Conservation (phyloP, 2,329 filamentous ascomycete species). For the Aspergillus jensenii region DNA sequence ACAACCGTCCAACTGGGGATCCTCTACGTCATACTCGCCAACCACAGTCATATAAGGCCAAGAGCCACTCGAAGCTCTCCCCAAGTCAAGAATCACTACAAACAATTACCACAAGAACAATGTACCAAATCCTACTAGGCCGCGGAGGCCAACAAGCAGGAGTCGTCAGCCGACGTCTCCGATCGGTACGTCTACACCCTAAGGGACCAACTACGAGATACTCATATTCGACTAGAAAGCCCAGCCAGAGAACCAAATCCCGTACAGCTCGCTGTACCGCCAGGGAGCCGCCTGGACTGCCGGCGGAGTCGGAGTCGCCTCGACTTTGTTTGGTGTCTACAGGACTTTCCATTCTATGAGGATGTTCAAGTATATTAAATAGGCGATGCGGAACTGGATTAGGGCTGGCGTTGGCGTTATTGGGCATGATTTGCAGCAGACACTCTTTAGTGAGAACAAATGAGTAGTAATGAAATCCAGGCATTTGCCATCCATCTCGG, state of each 20-base stretch:
- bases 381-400: not conserved
- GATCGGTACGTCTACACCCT: not conserved
- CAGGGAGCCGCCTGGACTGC: constrained; percentile 9
- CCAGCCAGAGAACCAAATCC: constrained; percentile 1
- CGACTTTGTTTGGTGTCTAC: constrained; percentile 14
- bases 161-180: constrained; percentile 1
- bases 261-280: constrained; percentile 2
- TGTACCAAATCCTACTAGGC: constrained; percentile 13
- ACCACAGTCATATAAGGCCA: not conserved
- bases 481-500: no score
- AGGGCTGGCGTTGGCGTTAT: not conserved
- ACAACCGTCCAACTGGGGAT: not conserved
- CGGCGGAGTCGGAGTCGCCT: constrained; percentile 7
- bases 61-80: not conserved
- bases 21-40: not conserved
- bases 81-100: not conserved
- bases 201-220: not conserved
- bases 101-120: not conserved
- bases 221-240: not conserved
- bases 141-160: constrained; percentile 4
- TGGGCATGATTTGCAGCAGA: not conserved
- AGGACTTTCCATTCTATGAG: constrained; percentile 8
- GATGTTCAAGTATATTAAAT: constrained; percentile 9
- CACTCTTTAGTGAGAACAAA: not conserved
- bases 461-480: no score